Percentiles rank a stretch among this genome's conserved stretches.
Conservation (phyloP, 768 basidiomycete species). For the Panaeolus cyanescens region DNA sequence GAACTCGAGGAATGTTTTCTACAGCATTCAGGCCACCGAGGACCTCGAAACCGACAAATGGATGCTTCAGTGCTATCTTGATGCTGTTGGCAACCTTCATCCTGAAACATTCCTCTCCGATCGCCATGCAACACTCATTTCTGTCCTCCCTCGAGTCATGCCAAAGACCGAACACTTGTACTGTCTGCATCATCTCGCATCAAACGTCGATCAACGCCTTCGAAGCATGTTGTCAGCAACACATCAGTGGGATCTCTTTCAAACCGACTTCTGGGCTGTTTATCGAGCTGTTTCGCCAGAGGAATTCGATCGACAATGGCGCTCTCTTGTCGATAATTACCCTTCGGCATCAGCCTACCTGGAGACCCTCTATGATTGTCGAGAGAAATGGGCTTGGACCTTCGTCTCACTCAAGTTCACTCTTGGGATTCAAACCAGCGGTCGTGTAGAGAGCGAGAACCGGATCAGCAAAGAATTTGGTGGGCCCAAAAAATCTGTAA, state of each 20-base stretch:
- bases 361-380: constrained; percentile 25
- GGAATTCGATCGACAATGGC: constrained; percentile 17
- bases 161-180: constrained; percentile 22
- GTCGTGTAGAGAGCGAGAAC: constrained; percentile 27
- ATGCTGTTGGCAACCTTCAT: constrained; percentile 4
- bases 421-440: constrained; percentile 31
- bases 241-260: constrained; percentile 20
- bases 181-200: constrained; percentile 28
- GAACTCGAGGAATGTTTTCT: constrained; percentile 26
- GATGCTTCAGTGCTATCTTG: constrained; percentile 25
- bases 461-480: no score
- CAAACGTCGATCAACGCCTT: constrained; percentile 23
- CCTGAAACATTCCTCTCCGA: constrained; percentile 25
- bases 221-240: constrained; percentile 11
- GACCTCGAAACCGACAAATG: constrained; percentile 19
- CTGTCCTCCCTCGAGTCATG: constrained; percentile 9
- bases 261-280: constrained; percentile 22
- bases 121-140: constrained; percentile 20
- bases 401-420: constrained; percentile 27
- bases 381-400: constrained; percentile 36
- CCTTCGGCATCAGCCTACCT: constrained; percentile 25
- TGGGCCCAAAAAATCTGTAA: no score
- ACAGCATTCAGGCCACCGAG: constrained; percentile 25
- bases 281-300: constrained; percentile 29
- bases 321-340: constrained; percentile 8